Base-by-base conservation (phyloP, 1,139 yeast species). In the Yamadazyma trypodendri region DNA sequence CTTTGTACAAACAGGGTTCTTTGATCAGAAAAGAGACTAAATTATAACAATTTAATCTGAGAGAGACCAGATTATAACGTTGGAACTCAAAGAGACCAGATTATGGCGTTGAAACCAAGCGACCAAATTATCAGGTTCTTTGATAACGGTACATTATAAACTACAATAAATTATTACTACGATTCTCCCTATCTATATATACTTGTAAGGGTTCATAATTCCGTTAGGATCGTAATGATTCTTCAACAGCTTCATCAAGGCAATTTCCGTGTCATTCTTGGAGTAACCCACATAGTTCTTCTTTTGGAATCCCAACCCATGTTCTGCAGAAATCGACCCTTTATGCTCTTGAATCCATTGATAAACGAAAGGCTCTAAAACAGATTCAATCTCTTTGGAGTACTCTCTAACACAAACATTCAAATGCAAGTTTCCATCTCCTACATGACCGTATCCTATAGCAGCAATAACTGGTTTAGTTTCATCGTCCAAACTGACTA, bases 241-340 rank as follows among this genome's bases (percentile, higher is more conserved):
- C 65, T 90, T 90, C 51, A 90, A 65, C 29, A 77, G 78, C 56
- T 83, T 84, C 74, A 92, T 89, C 66, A 87, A 60, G 32, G 68
- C 59, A 44, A 92, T 77, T 60, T 87, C 89, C 34, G 67, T 65
- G 6, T 74, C 79, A 48, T 78, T 77, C 70, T 89, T 90, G 45
- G 95, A 77, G 67, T 90, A 90, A 9, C 83, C 83, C 49, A 90
- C 75, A 60, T 85, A 92, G 56, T 85, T 84, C 52, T 84, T 86
- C 82, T 92, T 92, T 56, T 90, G 96, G 76, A 92, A 86, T 1
- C 98, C 98, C 44, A 92, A 72, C 4, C 98, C 98, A 60, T 92
- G 98, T 62, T 92, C 98, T 30, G 97, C 98, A 43, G 95, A 84
- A 37, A 92, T 83, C 1, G 97, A 88, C 22, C 98, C 98, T 30